Conservation (phyloP, 1,284 basidiomycete genomes). For the Apiotrichum veenhuisii region DNA sequence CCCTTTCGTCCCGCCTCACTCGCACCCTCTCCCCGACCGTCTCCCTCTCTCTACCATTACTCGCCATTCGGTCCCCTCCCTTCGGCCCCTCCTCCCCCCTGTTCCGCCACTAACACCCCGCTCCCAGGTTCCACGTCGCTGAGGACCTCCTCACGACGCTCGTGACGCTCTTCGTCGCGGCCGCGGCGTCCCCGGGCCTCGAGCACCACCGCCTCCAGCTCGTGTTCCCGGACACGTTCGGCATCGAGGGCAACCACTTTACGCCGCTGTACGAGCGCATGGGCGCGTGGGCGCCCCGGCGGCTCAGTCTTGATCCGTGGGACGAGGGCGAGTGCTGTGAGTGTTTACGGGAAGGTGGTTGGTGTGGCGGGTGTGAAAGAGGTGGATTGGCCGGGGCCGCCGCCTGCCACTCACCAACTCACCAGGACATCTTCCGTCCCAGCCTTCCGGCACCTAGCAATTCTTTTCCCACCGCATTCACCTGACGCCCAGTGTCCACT, state of each 20-base stretch:
- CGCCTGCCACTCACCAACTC: no score
- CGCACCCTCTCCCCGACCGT: no score
- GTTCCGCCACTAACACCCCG: no score
- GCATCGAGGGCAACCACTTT: conserved; percentile 40
- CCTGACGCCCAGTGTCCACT: conserved; percentile 30
- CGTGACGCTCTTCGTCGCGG: conserved; percentile 34
- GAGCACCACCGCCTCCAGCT: conserved; percentile 34
- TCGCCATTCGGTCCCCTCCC: no score
- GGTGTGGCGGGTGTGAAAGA: background rate
- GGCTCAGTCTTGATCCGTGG: conserved; percentile 42
- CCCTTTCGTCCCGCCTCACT: no score
- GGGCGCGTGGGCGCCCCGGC: conserved; percentile 41
- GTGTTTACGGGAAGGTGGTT: conserved; percentile 6
- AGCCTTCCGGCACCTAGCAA: no score
- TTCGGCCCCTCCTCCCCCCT: no score
- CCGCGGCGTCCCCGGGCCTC: conserved; percentile 22
- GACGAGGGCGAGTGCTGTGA: conserved; percentile 33
- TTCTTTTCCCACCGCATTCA: no score
- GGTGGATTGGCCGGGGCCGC: no score
- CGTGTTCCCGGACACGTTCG: conserved; percentile 39
- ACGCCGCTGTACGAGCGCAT: conserved; percentile 43
- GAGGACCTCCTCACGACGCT: conserved; percentile 47
- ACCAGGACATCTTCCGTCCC: no score
- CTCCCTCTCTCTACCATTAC: no score
- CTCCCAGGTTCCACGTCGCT: conserved; percentile 45